Base-by-base conservation (phyloP, 2,329 filamentous ascomycete genomes). In the Fusarium proliferatum region DNA sequence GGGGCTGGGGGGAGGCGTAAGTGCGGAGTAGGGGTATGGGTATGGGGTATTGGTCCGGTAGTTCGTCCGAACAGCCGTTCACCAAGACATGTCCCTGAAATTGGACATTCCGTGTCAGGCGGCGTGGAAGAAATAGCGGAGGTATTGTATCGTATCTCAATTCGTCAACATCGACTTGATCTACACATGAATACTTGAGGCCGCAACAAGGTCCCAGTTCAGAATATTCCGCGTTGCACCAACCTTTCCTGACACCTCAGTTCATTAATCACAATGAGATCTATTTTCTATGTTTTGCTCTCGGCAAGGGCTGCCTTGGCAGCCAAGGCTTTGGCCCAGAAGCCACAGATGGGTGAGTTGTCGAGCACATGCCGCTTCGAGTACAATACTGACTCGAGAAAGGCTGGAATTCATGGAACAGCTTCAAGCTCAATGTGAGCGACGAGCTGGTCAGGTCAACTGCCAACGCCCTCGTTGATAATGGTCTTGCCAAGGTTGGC, bases 61-160 rank as follows among this genome's bases (percentile, higher is more conserved):
- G 13, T 48, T 48, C 8, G 26, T 21, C 26, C 26, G 45, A 48
- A 26, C 4, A 28, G 6, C 26, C 12, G 45, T 48, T 30, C n/a
- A 26, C 16, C 16, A 26, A 45, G 16, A 10, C 5, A 45, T 45
- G 10, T 17, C 16, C 21, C 42, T 30, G 19, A 16, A 30, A 48
- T 48, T 30, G 4, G 9, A 7, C 12, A 10, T 15, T 4, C 3
- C 3, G 19, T 48, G 10, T 30, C 26, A 0, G 7, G 8, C 23
- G 12, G 11, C 11, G 12, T 28, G 26, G 26, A 3, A 21, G 19
- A 48, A 30, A 30, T 48, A 48, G 4, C 19, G 26, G 43, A 30
- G 5, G 0, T 30, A 7, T n/a, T 16, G 3, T 1, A 19, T 19
- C 2, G 23, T 3, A 19, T 28, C 10, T 19, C 17, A 12, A 9